A percentile compares a stretch with the other conserved stretches of the same genome.
These are phyloP conservation scores for Ophiocytium majus DNA, from an alignment of 352 stramenopile species.

Conservation along the genomic window DNA sequence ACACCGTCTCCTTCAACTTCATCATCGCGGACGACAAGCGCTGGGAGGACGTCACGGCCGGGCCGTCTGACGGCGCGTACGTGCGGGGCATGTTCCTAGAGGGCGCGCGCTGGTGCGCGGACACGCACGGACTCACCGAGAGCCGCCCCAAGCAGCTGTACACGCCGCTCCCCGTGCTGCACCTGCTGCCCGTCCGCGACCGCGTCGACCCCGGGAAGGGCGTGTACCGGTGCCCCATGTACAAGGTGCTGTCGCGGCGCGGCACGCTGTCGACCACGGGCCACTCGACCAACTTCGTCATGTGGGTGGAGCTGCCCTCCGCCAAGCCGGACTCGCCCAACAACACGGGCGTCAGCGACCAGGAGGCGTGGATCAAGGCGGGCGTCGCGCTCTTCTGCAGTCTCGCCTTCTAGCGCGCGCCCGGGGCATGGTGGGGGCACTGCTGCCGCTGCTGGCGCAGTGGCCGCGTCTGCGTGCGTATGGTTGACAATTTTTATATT, in stretches of 20 bases:
- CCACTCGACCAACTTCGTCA: constrained; percentile 95
- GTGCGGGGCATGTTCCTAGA: constrained; percentile 81
- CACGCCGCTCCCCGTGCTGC: constrained; percentile 81
- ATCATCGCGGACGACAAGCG: constrained; percentile 55
- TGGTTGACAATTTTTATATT: too few relatives aligned
- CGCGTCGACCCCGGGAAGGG: constrained; percentile 69
- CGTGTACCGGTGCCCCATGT: constrained; percentile 88
- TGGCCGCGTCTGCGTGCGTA: too few relatives aligned
- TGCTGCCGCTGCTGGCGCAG: not conserved
- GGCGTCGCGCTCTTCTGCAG: constrained; percentile 88
- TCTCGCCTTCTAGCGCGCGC: constrained; percentile 76
- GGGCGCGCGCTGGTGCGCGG: constrained; percentile 74
- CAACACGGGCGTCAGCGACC: constrained; percentile 73
- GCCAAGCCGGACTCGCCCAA: constrained; percentile 79
- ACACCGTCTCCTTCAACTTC: constrained; percentile 69
- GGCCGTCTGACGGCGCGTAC: constrained; percentile 74
- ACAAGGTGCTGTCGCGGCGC: constrained; percentile 85
- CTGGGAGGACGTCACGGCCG: constrained; percentile 51
- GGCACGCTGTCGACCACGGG: constrained; percentile 90
- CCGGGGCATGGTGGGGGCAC: not conserved
- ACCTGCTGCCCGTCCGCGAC: constrained; percentile 72
- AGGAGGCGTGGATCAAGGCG: constrained; percentile 80
- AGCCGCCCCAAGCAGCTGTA: constrained; percentile 85
- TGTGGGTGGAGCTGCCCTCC: constrained; percentile 90
- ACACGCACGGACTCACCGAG: constrained; percentile 72